phyloP scores from a whole-genome alignment of 805 yeast genomes.

The Myxozyma sirexii region DNA sequence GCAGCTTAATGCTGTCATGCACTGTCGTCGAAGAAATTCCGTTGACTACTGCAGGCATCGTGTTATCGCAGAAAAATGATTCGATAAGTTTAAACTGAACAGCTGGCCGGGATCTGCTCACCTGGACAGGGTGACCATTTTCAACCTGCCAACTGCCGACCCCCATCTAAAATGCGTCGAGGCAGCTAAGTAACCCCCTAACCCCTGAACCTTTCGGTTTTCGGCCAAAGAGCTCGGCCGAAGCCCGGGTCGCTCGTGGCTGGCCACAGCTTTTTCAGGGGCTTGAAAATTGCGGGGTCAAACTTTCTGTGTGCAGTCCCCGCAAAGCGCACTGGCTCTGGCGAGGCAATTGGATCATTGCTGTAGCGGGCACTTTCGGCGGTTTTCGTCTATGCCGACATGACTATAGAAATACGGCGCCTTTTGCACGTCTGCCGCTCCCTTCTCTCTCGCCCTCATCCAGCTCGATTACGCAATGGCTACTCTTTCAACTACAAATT shows the following conservation, averaged over 20 bases:
- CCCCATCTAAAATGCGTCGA: not conserved
- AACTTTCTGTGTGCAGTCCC: too few species aligned
- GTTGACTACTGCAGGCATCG: slow-evolving; percentile 11
- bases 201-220: not conserved
- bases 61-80: too few species aligned
- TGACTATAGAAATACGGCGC: not conserved
- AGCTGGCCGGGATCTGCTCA: not conserved
- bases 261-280: not conserved
- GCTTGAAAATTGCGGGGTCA: not conserved
- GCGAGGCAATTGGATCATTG: not conserved
- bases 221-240: not conserved
- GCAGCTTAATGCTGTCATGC: slow-evolving; percentile 63
- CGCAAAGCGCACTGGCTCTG: too few species aligned
- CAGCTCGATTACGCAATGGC: not conserved
- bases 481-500: not conserved
- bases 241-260: not conserved
- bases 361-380: not conserved
- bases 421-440: not conserved
- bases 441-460: not conserved
- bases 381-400: too few species aligned
- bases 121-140: too few species aligned
- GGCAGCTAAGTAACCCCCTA: not conserved
- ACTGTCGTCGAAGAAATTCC: slow-evolving; percentile 59
- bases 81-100: too few species aligned
- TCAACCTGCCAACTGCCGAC: too few species aligned